These are phyloP conservation scores for Rhododendron ferrugineum DNA, from an alignment of 148 eudicot genomes.

Conservation along the genomic window DNA sequence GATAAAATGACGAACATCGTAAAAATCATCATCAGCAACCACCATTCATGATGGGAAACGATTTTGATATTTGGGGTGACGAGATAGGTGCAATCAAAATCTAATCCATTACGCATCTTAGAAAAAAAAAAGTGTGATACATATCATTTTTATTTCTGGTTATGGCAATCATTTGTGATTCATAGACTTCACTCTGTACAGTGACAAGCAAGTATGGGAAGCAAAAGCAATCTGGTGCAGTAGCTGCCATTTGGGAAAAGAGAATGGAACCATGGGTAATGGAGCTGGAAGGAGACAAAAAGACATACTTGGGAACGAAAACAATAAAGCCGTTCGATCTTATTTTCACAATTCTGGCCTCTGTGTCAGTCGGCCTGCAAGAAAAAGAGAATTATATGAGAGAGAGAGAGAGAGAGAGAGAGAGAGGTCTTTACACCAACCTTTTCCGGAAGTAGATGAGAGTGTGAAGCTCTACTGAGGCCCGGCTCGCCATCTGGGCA, in stretches of 20 bases:
- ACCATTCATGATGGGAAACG: background rate
- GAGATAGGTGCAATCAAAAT: background rate
- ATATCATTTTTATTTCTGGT: background rate
- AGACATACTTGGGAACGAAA: conserved; percentile 86
- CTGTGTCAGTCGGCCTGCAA: conserved; percentile 85
- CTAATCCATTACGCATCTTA: background rate
- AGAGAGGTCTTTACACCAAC: conserved; percentile 26
- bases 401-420: conserved; percentile 6
- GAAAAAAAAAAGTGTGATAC: background rate
- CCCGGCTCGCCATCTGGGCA: conserved; percentile 97
- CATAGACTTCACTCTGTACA: background rate
- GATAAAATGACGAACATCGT: background rate
- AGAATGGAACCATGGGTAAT: background rate
- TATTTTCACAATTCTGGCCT: conserved; percentile 91
- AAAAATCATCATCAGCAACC: background rate
- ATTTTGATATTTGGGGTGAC: background rate
- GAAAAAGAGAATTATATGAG: conserved; percentile 12
- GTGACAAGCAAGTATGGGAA: background rate
- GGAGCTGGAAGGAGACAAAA: conserved; percentile 6
- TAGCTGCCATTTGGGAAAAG: background rate
- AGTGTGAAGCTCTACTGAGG: conserved; percentile 95
- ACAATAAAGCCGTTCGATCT: conserved; percentile 94
- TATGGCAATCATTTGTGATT: conserved; percentile 1
- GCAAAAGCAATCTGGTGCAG: background rate
- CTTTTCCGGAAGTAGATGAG: conserved; percentile 74